phyloP scores from a whole-genome alignment of 2,329 filamentous ascomycete species.

The Hypoxylon sp. region DNA sequence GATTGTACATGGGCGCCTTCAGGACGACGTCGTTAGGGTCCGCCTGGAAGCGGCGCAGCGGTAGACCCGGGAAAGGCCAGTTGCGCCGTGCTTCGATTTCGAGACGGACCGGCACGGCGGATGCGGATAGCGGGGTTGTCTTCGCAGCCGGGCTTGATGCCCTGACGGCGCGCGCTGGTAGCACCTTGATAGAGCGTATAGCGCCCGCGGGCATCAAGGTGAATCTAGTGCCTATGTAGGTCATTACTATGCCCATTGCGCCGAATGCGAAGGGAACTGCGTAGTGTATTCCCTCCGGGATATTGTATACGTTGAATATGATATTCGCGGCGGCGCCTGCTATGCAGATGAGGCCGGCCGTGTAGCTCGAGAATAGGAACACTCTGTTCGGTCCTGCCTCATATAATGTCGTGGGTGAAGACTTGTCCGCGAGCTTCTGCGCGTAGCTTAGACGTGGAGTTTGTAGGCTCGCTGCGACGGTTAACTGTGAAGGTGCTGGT shows the following conservation, averaged over 20 bases:
- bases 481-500: not conserved
- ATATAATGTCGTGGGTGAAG: conserved; percentile 73
- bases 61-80: conserved; percentile 61
- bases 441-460: conserved; percentile 63
- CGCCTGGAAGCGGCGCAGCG: conserved; percentile 60
- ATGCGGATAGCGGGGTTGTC: conserved; percentile 19
- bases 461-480: conserved; percentile 36
- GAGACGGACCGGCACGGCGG: conserved; percentile 60
- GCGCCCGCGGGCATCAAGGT: conserved; percentile 70
- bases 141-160: conserved; percentile 30
- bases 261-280: conserved; percentile 73
- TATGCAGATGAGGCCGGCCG: conserved; percentile 68
- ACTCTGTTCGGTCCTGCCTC: conserved; percentile 74
- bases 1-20: conserved; percentile 56
- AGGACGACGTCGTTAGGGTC: conserved; percentile 57
- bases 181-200: conserved; percentile 70
- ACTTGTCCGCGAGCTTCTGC: conserved; percentile 69
- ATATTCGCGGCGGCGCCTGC: conserved; percentile 66
- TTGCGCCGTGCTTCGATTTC: conserved; percentile 67
- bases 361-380: conserved; percentile 73
- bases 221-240: conserved; percentile 71
- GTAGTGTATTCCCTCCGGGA: conserved; percentile 65
- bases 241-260: conserved; percentile 72
- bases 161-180: conserved; percentile 54
- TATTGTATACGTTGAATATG: conserved; percentile 63